phyloP scores from a whole-genome alignment of 495 filamentous ascomycete genomes.

The Cercophora newfieldiana region DNA sequence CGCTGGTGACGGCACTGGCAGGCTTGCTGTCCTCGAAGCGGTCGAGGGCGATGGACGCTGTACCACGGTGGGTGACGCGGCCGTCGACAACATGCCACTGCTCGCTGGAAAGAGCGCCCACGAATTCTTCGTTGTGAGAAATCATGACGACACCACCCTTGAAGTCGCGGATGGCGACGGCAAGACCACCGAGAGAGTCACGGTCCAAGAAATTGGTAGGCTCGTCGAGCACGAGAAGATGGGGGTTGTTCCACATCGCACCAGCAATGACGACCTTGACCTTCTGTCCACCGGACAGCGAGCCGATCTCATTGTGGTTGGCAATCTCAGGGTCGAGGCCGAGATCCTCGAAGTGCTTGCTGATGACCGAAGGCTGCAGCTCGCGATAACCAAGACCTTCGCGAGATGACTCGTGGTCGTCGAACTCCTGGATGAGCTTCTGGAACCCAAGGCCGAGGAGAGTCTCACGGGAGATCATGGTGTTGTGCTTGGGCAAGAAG shows the following conservation, averaged over 20 bases:
- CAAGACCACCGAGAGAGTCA: slow-evolving; percentile 91
- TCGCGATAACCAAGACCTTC: slow-evolving; percentile 95
- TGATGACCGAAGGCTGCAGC: slow-evolving; percentile 88
- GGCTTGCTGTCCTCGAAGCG: slow-evolving; percentile 80
- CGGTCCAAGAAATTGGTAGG: slow-evolving; percentile 99
- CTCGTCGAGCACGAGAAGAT: slow-evolving; percentile 96
- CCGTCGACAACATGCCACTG: slow-evolving; percentile 93
- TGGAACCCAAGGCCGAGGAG: slow-evolving; percentile 79
- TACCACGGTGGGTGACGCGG: slow-evolving; percentile 78
- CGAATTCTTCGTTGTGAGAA: slow-evolving; percentile 98
- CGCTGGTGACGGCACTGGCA: slow-evolving; percentile 58
- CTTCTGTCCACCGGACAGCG: slow-evolving; percentile 97
- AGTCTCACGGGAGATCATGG: slow-evolving; percentile 89
- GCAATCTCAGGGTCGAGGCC: slow-evolving; percentile 96
- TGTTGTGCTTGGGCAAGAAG: slow-evolving; percentile 89
- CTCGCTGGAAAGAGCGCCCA: slow-evolving; percentile 89
- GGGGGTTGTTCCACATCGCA: slow-evolving; percentile 98
- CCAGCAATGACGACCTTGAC: slow-evolving; percentile 99
- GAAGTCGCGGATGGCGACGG: slow-evolving; percentile 95
- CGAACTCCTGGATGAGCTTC: slow-evolving; percentile 96
- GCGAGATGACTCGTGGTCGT: slow-evolving; percentile 95
- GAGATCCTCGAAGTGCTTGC: slow-evolving; percentile 96
- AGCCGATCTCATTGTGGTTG: slow-evolving; percentile 97
- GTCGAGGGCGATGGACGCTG: slow-evolving; percentile 67
- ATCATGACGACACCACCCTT: slow-evolving; percentile 98